A percentile compares a stretch with the other conserved stretches of the same genome.
phyloP scores from a whole-genome alignment of 352 stramenopile genomes.

The Phytophthora chlamydospora region DNA sequence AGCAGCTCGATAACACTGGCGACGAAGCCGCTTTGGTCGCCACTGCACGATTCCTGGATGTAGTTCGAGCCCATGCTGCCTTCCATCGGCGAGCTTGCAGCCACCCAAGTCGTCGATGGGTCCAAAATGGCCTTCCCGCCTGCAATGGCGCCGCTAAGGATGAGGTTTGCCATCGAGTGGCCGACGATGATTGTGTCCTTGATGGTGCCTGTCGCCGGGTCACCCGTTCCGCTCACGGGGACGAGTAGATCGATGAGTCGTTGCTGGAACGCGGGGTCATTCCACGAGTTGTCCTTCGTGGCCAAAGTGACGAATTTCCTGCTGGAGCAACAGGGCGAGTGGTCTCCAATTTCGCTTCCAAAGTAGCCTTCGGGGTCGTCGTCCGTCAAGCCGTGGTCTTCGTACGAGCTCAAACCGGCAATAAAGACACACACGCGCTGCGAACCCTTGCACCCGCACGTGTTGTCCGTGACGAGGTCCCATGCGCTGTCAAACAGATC shows the following conservation, averaged over 20 bases:
- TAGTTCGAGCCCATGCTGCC: conserved; percentile 61
- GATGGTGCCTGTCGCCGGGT: conserved; percentile 41
- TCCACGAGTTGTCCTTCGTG: conserved; percentile 57
- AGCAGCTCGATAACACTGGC: conserved; percentile 39
- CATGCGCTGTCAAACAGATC: conserved; percentile 24
- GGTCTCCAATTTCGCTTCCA: conserved; percentile 45
- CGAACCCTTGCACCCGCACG: conserved; percentile 48
- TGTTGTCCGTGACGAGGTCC: conserved; percentile 35
- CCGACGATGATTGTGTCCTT: conserved; percentile 66
- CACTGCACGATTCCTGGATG: conserved; percentile 42
- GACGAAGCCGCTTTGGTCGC: conserved; percentile 29
- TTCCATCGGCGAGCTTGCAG: conserved; percentile 43
- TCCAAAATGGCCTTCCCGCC: conserved; percentile 37
- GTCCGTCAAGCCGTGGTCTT: conserved; percentile 37
- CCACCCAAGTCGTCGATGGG: conserved; percentile 42
- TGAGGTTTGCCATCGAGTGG: conserved; percentile 73
- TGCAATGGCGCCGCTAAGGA: conserved; percentile 50
- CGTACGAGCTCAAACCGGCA: conserved; percentile 47
- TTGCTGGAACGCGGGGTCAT: conserved; percentile 45
- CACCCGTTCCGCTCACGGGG: conserved; percentile 43
- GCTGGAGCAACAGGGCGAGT: conserved; percentile 68
- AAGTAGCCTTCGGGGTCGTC: conserved; percentile 49
- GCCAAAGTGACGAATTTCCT: conserved; percentile 56
- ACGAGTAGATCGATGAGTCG: conserved; percentile 44
- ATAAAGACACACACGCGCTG: conserved; percentile 62